These are phyloP conservation scores for Fragaria ananassa DNA, from an alignment of 306 rosid species.

Conservation along the genomic window DNA sequence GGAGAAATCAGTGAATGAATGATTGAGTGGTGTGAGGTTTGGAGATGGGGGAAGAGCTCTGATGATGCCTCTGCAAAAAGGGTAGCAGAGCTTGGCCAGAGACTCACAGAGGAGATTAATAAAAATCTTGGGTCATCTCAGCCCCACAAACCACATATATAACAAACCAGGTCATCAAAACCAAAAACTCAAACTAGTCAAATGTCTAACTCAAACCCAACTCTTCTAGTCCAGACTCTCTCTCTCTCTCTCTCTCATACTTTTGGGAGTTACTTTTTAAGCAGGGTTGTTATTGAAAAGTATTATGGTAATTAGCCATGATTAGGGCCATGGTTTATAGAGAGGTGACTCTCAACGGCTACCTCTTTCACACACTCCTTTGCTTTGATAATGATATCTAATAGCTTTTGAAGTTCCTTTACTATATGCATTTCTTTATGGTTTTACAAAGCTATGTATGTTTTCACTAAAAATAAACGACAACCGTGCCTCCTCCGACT, in stretches of 20 bases:
- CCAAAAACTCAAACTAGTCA: conserved; percentile 27
- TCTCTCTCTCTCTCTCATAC: background rate
- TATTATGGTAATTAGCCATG: conserved; percentile 36
- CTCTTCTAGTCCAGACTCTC: conserved; percentile 8
- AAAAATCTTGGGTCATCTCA: conserved; percentile 37
- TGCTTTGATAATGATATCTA: conserved; percentile 65
- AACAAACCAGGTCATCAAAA: conserved; percentile 18
- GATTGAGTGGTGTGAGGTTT: conserved; percentile 15
- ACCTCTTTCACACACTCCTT: conserved; percentile 48
- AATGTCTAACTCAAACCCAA: conserved; percentile 23
- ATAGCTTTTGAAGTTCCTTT: conserved; percentile 34
- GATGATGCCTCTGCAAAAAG: conserved; percentile 57
- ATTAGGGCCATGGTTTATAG: conserved; percentile 48
- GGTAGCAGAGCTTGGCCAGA: conserved; percentile 46
- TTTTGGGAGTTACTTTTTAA: conserved; percentile 1
- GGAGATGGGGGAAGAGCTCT: conserved; percentile 1
- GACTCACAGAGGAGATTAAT: conserved; percentile 32
- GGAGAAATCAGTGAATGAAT: background rate
- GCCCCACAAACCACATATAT: conserved; percentile 37
- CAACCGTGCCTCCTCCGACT: conserved; percentile 21
- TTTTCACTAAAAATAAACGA: conserved; percentile 23
- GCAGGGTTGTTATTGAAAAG: conserved; percentile 11
- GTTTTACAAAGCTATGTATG: conserved; percentile 42
- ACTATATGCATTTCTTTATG: conserved; percentile 8
- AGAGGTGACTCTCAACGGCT: conserved; percentile 37